Evolutionary conservation across 192 early-diverging fungal genomes (phyloP).

Genomic region (Coemansia sp.): DNA sequence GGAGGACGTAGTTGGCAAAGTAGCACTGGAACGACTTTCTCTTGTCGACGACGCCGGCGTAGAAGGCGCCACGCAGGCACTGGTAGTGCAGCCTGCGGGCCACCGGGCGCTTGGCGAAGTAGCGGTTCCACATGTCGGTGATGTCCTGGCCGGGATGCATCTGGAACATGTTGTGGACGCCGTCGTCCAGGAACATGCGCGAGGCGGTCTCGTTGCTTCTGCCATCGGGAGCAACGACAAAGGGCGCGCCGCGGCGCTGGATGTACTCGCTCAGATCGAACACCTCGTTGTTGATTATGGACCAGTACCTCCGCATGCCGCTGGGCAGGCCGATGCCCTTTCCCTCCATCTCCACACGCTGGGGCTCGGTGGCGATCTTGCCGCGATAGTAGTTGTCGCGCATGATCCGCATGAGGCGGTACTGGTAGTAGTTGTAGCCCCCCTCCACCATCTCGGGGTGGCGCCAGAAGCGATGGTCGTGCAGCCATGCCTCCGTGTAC

Average conservation of each 20-base stretch:
- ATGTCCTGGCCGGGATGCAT: slow-evolving; percentile 66
- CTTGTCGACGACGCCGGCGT: slow-evolving; percentile 79
- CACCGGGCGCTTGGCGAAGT: slow-evolving; percentile 50
- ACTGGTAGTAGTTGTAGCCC: slow-evolving; percentile 65
- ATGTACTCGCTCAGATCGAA: slow-evolving; percentile 74
- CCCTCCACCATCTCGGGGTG: slow-evolving; percentile 53
- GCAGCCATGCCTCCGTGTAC: slow-evolving; percentile 64
- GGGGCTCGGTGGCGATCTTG: slow-evolving; percentile 61
- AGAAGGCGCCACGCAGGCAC: slow-evolving; percentile 83
- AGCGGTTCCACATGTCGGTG: slow-evolving; percentile 58
- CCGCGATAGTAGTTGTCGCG: slow-evolving; percentile 68
- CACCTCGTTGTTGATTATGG: slow-evolving; percentile 67
- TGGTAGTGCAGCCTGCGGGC: slow-evolving; percentile 57
- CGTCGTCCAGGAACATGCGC: slow-evolving; percentile 63
- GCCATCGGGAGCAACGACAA: slow-evolving; percentile 50
- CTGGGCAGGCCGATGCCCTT: slow-evolving; percentile 46
- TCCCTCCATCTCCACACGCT: slow-evolving; percentile 60
- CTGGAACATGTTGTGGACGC: slow-evolving; percentile 65
- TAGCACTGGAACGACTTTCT: slow-evolving; percentile 76
- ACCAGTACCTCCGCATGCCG: slow-evolving; percentile 55
- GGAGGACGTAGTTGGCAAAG: slow-evolving; percentile 81
- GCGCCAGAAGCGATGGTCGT: slow-evolving; percentile 67
- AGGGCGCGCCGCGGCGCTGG: slow-evolving; percentile 54
- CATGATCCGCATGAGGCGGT: slow-evolving; percentile 62
- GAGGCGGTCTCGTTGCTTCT: slow-evolving; percentile 40